phyloP scores from a whole-genome alignment of 176 grass and related monocot genomes.

The Bothriochloa decipiens region DNA sequence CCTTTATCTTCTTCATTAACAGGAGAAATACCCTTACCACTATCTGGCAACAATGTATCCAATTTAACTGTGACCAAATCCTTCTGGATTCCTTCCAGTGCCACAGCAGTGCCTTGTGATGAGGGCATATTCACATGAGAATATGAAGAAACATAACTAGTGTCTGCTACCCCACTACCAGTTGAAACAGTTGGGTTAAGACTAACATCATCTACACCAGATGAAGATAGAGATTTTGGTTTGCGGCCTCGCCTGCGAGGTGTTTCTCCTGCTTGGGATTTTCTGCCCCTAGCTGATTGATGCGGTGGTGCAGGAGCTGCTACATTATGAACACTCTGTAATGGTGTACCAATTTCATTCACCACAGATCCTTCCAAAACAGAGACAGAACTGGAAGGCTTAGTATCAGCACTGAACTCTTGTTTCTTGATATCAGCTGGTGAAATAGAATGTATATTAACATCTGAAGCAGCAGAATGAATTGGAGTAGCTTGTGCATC shows the following conservation, averaged over 20 bases:
- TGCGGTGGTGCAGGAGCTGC: conserved; percentile 36
- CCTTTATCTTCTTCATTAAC: conserved; percentile 39
- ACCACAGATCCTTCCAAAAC: conserved; percentile 35
- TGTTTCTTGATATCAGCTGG: conserved; percentile 31
- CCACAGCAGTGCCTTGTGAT: conserved; percentile 28
- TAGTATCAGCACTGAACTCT: conserved; percentile 42
- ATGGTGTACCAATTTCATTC: conserved; percentile 26
- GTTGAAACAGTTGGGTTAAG: conserved; percentile 36
- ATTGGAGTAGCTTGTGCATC: conserved; percentile 40
- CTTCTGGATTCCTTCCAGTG: conserved; percentile 43
- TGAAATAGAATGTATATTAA: conserved; percentile 39
- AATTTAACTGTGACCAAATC: conserved; percentile 47
- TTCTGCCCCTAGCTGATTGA: conserved; percentile 60
- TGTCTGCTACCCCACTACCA: conserved; percentile 40
- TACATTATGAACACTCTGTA: conserved; percentile 34
- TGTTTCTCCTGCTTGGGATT: conserved; percentile 57
- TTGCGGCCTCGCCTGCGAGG: conserved; percentile 72
- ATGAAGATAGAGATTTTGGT: conserved; percentile 52
- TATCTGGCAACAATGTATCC: conserved; percentile 42
- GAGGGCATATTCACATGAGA: conserved; percentile 47
- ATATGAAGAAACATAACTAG: conserved; percentile 46
- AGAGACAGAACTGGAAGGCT: conserved; percentile 18
- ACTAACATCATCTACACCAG: conserved; percentile 43
- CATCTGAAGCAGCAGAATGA: conserved; percentile 49
- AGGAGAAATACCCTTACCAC: conserved; percentile 40